Evolutionary conservation across 225 moss, liverwort and hornwort genomes (phyloP), one percentile per base, ranked within the genome.

Genomic region (Marchantia polymorpha): DNA sequence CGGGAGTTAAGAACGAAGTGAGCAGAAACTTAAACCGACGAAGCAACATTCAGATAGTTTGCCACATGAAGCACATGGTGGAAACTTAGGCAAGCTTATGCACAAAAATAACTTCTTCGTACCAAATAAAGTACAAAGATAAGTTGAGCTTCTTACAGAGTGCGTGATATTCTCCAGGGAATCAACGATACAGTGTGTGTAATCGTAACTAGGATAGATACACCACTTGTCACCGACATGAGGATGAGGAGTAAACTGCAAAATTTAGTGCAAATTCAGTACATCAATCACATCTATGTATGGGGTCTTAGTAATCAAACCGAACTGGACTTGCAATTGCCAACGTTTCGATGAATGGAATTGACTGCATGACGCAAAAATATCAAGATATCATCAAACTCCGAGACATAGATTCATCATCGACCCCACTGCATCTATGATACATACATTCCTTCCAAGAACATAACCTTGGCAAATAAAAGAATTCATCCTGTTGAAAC

Each of bases 191-290:
- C 99, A 99, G 81, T 99, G 99, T 30, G 99, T 99, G 71, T 91
- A 99, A 83, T 99, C 99, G 72, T 99, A 99, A 86, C 92, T 93
- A 64, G 99, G 97, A 82, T 99, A 99, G 73, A 99, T 99, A 83
- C 95, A 95, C 99, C 99, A 99, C 56, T 90, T 90, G 77, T 91
- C 88, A 48, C 95, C 99, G 80, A 88, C 77, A 84, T 92, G 93
- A 84, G 99, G 99, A 86, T 99, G 99, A 27, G 84, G 78, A 74
- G 88, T 83, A 85, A 95, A 99, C 99, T 97, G 90, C 71, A 84
- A 3, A 71, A 5, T 64, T 75, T 39, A 71, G 20, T 49, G 4
- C 19, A 55, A 14, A 64, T 27, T 27, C 54, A 58, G 0, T 7
- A 49, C 7, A 50, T 23, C 22, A 13, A 51, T 71, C 71, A 50